Conservation (phyloP, 2,329 filamentous ascomycete genomes). For the Zalaria sp. region DNA sequence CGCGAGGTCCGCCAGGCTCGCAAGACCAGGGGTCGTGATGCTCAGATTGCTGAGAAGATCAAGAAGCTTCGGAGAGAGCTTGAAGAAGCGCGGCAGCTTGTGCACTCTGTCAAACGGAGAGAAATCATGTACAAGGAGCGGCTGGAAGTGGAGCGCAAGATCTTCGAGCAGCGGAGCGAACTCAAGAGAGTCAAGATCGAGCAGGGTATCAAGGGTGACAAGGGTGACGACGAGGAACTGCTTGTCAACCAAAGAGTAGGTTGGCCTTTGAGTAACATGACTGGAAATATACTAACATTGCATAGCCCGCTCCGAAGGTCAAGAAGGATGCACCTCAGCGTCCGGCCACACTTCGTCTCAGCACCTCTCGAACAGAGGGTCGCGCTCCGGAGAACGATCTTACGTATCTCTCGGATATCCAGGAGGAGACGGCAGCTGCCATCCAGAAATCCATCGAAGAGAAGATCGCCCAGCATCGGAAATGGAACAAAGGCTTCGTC, state of each 20-base stretch:
- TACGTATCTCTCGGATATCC: conserved; percentile 58
- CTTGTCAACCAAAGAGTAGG: conserved; percentile 78
- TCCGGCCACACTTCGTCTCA: conserved; percentile 37
- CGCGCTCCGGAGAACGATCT: conserved; percentile 67
- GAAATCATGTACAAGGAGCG: conserved; percentile 68
- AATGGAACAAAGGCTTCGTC: conserved; percentile 83
- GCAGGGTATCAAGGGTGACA: conserved; percentile 67
- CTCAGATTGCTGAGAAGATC: conserved; percentile 86
- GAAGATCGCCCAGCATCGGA: conserved; percentile 74
- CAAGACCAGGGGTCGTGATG: conserved; percentile 87
- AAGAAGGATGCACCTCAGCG: conserved; percentile 53
- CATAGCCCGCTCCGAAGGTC: conserved; percentile 24
- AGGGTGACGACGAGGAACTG: conserved; percentile 83
- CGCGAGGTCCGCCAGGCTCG: conserved; percentile 87
- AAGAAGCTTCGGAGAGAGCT: conserved; percentile 83
- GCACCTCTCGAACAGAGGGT: conserved; percentile 47
- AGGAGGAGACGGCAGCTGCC: conserved; percentile 68
- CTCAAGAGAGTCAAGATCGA: conserved; percentile 82
- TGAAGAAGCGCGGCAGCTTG: conserved; percentile 72
- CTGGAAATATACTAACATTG: conserved; percentile 10
- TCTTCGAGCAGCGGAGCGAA: conserved; percentile 71
- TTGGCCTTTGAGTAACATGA: conserved; percentile 6
- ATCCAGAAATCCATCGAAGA: conserved; percentile 71
- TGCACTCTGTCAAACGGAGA: conserved; percentile 63
- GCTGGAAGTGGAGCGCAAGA: conserved; percentile 56